Conservation (phyloP, 306 rosid genomes). For the Vicia sativa region DNA sequence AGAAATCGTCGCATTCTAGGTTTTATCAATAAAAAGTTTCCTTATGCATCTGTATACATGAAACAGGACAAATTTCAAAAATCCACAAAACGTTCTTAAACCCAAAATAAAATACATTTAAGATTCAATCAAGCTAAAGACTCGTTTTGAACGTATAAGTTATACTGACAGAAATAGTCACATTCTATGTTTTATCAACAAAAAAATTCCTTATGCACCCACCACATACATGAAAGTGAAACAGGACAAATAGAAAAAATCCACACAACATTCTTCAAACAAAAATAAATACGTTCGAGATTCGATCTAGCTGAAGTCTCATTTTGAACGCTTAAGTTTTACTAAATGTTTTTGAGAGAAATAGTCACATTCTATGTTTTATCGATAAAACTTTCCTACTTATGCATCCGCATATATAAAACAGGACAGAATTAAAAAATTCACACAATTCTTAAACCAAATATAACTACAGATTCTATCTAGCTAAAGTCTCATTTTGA, state of each 20-base stretch:
- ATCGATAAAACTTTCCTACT: conserved; percentile 15
- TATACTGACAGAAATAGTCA: no score
- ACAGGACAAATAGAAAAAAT: background rate
- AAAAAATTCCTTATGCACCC: no score
- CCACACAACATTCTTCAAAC: background rate
- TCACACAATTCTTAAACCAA: no score
- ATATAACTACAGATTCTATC: no score
- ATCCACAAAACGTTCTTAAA: no score
- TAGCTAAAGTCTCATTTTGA: no score
- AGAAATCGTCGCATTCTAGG: conserved; percentile 14
- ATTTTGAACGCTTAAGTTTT: conserved; percentile 14
- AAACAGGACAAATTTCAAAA: background rate
- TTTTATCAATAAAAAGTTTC: conserved; percentile 18
- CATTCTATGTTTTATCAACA: no score
- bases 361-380: conserved; percentile 4
- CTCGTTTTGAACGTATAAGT: background rate
- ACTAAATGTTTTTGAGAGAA: conserved; percentile 17
- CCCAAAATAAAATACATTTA: no score
- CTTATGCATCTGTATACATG: conserved; percentile 16
- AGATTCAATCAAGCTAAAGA: no score
- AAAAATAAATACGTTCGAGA: conserved; percentile 4
- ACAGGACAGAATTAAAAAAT: background rate
- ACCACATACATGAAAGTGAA: no score
- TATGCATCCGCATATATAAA: conserved; percentile 10
- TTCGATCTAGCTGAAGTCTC: conserved; percentile 25